A percentile compares a stretch with the other conserved stretches of the same genome.
phyloP scores from a whole-genome alignment of 179 eudicot genomes.

The Carnegiea gigantea region DNA sequence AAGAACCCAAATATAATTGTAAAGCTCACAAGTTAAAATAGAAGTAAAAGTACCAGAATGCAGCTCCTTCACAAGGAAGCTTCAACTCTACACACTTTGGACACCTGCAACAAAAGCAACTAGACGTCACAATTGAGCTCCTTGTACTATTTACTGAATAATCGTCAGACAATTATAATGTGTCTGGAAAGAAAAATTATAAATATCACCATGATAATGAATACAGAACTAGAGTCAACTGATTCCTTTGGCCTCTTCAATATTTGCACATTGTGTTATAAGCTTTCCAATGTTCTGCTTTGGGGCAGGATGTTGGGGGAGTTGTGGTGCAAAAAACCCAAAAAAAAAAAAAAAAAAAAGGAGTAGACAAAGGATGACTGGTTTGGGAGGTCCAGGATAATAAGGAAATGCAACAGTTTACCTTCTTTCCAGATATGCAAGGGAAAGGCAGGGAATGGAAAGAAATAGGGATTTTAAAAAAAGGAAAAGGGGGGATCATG shows the following conservation, averaged over 20 bases:
- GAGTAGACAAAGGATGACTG: background rate
- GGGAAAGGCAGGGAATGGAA: no score
- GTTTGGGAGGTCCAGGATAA: no score
- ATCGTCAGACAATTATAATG: background rate
- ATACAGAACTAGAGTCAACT: background rate
- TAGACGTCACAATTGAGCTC: background rate
- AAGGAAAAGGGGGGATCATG: no score
- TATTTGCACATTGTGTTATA: background rate
- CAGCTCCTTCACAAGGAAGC: conserved; percentile 1
- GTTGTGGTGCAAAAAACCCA: background rate
- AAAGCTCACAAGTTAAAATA: no score
- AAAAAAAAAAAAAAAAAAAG: no score
- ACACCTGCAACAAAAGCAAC: background rate
- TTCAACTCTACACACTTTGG: background rate
- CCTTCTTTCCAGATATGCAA: no score
- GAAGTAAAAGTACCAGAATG: background rate
- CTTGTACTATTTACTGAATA: background rate
- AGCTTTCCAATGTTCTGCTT: background rate
- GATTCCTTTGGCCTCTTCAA: background rate
- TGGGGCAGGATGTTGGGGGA: background rate
- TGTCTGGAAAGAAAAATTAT: no score
- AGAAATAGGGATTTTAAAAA: no score
- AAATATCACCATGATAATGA: background rate
- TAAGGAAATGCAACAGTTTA: no score
- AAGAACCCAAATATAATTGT: no score